Conservation (phyloP, 2,329 filamentous ascomycete species). For the Teratosphaeria destructans region DNA sequence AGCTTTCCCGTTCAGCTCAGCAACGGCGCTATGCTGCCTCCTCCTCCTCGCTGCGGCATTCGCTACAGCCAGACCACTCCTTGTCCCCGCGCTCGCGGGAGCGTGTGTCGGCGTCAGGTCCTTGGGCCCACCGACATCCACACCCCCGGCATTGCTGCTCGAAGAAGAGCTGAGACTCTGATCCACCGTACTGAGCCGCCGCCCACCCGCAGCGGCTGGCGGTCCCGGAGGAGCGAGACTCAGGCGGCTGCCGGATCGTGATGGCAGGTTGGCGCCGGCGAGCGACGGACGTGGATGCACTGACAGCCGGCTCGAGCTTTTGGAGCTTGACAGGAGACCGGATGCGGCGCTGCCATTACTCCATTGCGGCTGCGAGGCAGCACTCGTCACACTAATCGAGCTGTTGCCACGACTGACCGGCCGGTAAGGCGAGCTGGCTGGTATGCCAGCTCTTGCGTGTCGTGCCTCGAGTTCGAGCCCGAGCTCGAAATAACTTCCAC, state of each 20-base stretch:
- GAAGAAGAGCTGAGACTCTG: not conserved
- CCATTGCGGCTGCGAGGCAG: conserved; percentile 3
- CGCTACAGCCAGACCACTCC: conserved; percentile 9
- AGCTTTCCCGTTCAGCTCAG: not conserved
- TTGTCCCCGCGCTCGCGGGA: conserved; percentile 9
- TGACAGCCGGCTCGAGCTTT: conserved; percentile 8
- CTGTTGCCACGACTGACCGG: conserved; percentile 18
- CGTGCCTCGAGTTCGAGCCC: conserved; percentile 6
- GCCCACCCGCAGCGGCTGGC: not conserved
- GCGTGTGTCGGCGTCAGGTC: conserved; percentile 19
- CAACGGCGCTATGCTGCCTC: conserved; percentile 10
- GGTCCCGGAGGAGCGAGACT: conserved; percentile 12
- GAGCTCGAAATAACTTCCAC: conserved; percentile 18
- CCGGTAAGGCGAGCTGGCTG: conserved; percentile 13
- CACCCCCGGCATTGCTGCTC: not conserved
- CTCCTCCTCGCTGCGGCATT: conserved; percentile 8
- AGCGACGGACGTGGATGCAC: conserved; percentile 3
- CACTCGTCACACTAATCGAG: conserved; percentile 2
- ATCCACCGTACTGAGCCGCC: not conserved
- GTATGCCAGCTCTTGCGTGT: conserved; percentile 4
- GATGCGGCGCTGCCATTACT: conserved; percentile 1
- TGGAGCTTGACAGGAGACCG: conserved; percentile 4
- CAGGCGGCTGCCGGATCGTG: conserved; percentile 11
- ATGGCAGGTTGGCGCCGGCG: not conserved
- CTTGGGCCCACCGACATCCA: conserved; percentile 3